Percentiles rank a stretch among this genome's conserved stretches.
These are phyloP conservation scores for Clathrospora elynae DNA, from an alignment of 2,329 filamentous ascomycete species.

Conservation along the genomic window DNA sequence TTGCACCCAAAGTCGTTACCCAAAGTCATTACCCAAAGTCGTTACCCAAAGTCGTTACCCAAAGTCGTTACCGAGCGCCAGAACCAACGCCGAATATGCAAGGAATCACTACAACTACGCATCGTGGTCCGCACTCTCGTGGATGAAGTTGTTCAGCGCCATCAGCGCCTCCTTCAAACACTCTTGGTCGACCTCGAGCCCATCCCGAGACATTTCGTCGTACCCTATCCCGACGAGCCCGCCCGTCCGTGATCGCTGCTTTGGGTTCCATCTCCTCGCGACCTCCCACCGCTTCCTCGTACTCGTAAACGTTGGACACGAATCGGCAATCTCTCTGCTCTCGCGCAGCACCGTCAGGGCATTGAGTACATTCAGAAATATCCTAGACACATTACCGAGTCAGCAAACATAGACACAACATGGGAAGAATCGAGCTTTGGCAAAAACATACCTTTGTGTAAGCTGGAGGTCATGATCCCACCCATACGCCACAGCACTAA, in stretches of 20 bases:
- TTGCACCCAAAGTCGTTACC: constrained; percentile 26
- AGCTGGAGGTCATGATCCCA: constrained; percentile 46
- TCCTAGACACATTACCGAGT: constrained; percentile 26
- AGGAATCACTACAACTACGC: constrained; percentile 3
- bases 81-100: constrained; percentile 8
- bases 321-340: constrained; percentile 37
- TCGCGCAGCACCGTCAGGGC: constrained; percentile 42
- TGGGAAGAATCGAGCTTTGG: constrained; percentile 5
- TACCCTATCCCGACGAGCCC: constrained; percentile 43
- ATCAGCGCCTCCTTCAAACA: constrained; percentile 40
- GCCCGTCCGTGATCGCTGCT: constrained; percentile 38
- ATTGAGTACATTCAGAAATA: constrained; percentile 45
- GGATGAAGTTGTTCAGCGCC: constrained; percentile 48
- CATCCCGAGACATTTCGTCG: constrained; percentile 38
- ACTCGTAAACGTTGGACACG: constrained; percentile 40
- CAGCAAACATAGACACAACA: constrained; percentile 9
- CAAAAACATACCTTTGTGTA: constrained; percentile 42
- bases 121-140: constrained; percentile 41
- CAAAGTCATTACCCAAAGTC: constrained; percentile 22
- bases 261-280: constrained; percentile 36
- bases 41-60: constrained; percentile 8
- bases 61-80: constrained; percentile 14
- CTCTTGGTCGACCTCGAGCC: constrained; percentile 43
- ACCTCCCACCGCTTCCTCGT: constrained; percentile 43
- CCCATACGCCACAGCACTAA: constrained; percentile 37